Base-by-base conservation (phyloP, 192 early-diverging fungal species). In the Linnemannia zychae region DNA sequence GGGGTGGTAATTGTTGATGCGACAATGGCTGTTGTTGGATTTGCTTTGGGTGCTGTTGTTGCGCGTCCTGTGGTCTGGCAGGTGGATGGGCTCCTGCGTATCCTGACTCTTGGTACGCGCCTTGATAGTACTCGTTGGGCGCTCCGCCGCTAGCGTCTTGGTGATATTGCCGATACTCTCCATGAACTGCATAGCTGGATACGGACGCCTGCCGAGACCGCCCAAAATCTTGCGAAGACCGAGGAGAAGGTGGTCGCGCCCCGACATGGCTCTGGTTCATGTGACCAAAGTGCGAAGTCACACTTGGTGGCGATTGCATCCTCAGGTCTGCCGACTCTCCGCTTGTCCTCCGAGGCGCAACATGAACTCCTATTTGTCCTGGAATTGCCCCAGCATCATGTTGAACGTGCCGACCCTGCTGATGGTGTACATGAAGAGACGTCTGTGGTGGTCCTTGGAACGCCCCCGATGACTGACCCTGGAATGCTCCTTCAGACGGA, bases 161-260 rank as follows among this genome's bases (percentile, higher is more conserved):
- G 31, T 50, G 34, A 71, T 85, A 77, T 5, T 65, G 33, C 53
- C 83, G 46, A 22, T 79, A 85, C 4, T 85, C 83, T 36, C 81
- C 76, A 65, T 79, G 83, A 20, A 75, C 79, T 24, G 31, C 38
- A 24, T 79, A 77, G n/a, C 16, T 52, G 34, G 66, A 48, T 22
- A 75, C 68, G 0, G 83, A 85, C 9, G 83, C 13, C 9, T 85
- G 83, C 31, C 83, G 49, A 22, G 83, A 67, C n/a, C 77, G 65
- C 7, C 74, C 15, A 68, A 79, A 85, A 22, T 85, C 83, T 22
- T 74, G 22, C 37, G 74, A 49, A 15, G 47, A 31, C 3, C 72
- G 67, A 20, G 71, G 77, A 3, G 77, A 75, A 24, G 82, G 72
- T 4, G 83, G 52, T 9, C 76, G 77, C 24, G 34, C 67, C 11